These are phyloP conservation scores for Mycena chlorophos DNA, from an alignment of 768 basidiomycete genomes.

Conservation along the genomic window DNA sequence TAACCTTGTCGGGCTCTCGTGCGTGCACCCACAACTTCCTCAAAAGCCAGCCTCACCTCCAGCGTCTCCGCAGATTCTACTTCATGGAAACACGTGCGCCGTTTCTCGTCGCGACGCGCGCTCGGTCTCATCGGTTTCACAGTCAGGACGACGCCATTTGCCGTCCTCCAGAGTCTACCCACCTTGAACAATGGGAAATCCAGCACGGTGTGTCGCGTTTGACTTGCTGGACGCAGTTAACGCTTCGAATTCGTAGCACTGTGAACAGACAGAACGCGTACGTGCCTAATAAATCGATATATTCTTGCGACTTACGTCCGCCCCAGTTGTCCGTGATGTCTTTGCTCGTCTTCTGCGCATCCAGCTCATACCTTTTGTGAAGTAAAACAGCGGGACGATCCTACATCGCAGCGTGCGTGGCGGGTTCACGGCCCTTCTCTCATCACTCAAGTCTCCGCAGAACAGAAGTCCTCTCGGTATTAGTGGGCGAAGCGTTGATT, in stretches of 20 bases:
- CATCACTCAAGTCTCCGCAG: not conserved
- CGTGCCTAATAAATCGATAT: no score
- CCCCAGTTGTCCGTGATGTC: not conserved
- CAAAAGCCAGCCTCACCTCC: not conserved
- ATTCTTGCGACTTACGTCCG: no score
- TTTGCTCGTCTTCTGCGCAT: not conserved
- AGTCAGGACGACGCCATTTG: constrained; percentile 5
- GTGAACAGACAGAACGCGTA: no score
- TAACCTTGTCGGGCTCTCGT: constrained; percentile 3
- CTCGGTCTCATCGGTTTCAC: not conserved
- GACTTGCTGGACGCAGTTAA: no score
- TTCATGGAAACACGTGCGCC: constrained; percentile 10
- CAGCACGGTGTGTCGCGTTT: no score
- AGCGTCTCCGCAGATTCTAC: constrained; percentile 1
- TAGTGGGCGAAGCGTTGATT: constrained; percentile 6
- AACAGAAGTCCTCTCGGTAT: constrained; percentile 6
- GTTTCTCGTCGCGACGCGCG: not conserved
- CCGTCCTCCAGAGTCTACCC: not conserved
- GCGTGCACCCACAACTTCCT: not conserved
- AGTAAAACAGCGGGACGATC: not conserved
- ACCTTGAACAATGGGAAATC: no score
- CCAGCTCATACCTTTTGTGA: not conserved
- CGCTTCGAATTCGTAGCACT: no score
- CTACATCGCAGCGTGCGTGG: not conserved
- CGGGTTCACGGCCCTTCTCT: no score